A percentile compares a stretch with the other conserved stretches of the same genome.
Conservation (phyloP, 768 basidiomycete species). For the Butyriboletus loyo region DNA sequence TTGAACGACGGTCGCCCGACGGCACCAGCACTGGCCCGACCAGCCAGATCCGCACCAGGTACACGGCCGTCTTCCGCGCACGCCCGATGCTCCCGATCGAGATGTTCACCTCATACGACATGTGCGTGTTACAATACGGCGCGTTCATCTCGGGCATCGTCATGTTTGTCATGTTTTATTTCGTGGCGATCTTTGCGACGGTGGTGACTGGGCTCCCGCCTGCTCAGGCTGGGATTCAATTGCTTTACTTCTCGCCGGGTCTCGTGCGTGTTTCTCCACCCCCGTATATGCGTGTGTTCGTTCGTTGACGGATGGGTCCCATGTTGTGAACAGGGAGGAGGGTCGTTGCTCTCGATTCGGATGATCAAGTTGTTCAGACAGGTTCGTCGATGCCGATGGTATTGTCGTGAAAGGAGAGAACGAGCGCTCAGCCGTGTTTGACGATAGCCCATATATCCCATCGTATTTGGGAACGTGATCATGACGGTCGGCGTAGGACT, state of each 20-base stretch:
- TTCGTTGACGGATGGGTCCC: neutral
- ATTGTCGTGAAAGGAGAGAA: neutral
- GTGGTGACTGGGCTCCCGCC: slow-evolving; percentile 42
- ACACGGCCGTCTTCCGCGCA: slow-evolving; percentile 22
- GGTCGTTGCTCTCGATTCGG: slow-evolving; percentile 33
- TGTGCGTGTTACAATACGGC: slow-evolving; percentile 38
- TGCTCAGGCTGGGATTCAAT: slow-evolving; percentile 42
- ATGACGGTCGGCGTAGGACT: slow-evolving; percentile 42
- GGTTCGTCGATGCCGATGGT: slow-evolving; percentile 19
- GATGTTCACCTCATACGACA: slow-evolving; percentile 41
- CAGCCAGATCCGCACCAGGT: neutral
- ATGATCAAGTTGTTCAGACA: slow-evolving; percentile 37
- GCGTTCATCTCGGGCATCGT: slow-evolving; percentile 45
- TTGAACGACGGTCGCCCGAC: slow-evolving; percentile 27
- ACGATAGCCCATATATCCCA: slow-evolving; percentile 40
- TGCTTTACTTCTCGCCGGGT: slow-evolving; percentile 53
- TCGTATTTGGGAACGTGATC: slow-evolving; percentile 37
- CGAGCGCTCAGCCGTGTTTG: neutral
- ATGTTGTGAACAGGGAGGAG: slow-evolving; percentile 33
- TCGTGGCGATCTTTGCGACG: slow-evolving; percentile 50
- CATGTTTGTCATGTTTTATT: slow-evolving; percentile 53
- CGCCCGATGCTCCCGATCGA: slow-evolving; percentile 48
- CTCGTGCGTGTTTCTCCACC: slow-evolving; percentile 30
- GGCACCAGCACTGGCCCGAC: neutral
- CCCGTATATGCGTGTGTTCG: neutral